Percentiles rank a stretch among this genome's conserved stretches.
Evolutionary conservation across 176 grass and related monocot genomes (phyloP).

Genomic region (Phoenix dactylifera): DNA sequence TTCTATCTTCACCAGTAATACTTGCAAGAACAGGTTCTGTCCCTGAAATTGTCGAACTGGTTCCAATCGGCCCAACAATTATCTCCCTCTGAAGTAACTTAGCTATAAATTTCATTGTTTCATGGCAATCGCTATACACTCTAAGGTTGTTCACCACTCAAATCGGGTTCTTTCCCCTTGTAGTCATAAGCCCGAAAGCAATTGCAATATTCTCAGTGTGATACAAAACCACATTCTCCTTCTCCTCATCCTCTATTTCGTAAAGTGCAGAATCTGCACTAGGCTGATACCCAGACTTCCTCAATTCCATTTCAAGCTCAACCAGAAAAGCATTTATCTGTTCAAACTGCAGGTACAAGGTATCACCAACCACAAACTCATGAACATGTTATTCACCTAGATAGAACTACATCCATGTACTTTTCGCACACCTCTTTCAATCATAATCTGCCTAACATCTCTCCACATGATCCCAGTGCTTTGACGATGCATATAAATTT

Average conservation of each 20-base stretch:
- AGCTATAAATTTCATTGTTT: conserved; percentile 4
- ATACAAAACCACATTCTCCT: conserved; percentile 8
- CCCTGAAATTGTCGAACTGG: neutral
- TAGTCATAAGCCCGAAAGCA: conserved; percentile 7
- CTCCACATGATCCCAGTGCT: no score
- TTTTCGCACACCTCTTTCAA: no score
- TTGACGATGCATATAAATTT: no score
- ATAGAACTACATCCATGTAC: no score
- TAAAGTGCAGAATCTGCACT: conserved; percentile 4
- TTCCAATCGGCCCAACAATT: neutral
- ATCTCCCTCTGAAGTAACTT: neutral
- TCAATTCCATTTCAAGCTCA: conserved; percentile 2
- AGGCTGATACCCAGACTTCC: conserved; percentile 1
- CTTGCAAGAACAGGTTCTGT: conserved; percentile 11
- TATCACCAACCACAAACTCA: no score
- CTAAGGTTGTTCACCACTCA: conserved; percentile 6
- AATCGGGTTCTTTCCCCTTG: neutral
- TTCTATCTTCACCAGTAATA: conserved; percentile 5
- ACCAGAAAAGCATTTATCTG: neutral
- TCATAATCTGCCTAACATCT: no score
- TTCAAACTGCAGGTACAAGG: no score
- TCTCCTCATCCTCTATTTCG: conserved; percentile 9
- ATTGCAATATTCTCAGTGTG: conserved; percentile 9
- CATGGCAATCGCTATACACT: conserved; percentile 7
- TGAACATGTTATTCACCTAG: no score